Evolutionary conservation across 805 yeast species (phyloP), one percentile per base, ranked within the genome.

Genomic region (Suhomyces sp.): DNA sequence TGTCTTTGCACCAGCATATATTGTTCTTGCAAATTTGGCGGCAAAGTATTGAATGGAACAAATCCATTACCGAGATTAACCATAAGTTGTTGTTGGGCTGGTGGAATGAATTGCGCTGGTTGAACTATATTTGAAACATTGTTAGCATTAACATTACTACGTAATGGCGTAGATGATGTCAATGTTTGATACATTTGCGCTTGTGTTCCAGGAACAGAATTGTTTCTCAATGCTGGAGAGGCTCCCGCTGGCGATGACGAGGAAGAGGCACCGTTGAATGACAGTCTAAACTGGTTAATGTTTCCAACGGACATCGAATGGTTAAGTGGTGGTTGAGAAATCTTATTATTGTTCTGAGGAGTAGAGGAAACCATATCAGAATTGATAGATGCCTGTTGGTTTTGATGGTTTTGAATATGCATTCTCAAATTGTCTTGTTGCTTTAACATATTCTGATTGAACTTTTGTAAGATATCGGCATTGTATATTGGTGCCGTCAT

Each of bases 401-500:
- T 18, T 10, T 23, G 35, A 5, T 26, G 21, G 20, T 30, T 15
- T n/a, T 19, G 22, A 6, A 24, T 17, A 11, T 37, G 36, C 14
- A 25, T 25, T 4, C 21, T 18, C 9, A 30, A 20, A 4, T 13
- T 12, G 11, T 33, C 35, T 14, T 33, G 35, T 25, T 50, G 51
- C 26, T 38, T 40, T 22, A 48, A 25, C 28, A 46, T 30, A 16
- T 38, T 42, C 19, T 42, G 42, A 31, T 44, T 44, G 15, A 35
- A 46, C 34, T 46, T 42, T n/a, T 50, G 48, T 4, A 55, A 53
- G 10, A 54, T 31, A 3, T 40, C 39, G 5, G 70, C 58, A 42
- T 61, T 53, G 38, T 54, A 65, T 4, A 61, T 51, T 6, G 72
- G 72, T 0, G 67, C 67, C 13, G 62, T 57, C 22, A 45, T 39